Evolutionary conservation across 2,329 filamentous ascomycete species (phyloP).

Genomic region (Pseudocercospora macadamiae): DNA sequence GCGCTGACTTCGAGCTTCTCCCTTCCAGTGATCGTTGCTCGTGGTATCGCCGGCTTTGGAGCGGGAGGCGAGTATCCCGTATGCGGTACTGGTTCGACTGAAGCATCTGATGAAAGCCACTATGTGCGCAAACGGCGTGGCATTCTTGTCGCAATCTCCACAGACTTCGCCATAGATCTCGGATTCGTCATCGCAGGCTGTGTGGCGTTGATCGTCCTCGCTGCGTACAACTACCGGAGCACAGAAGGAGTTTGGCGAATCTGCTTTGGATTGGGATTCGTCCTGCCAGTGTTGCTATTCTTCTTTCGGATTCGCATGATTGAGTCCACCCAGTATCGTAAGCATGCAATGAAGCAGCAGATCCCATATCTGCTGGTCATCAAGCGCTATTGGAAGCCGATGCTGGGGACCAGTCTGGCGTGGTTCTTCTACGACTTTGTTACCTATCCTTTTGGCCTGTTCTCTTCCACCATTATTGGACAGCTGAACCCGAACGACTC

Average conservation of each 20-base stretch:
- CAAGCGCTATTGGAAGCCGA: constrained; percentile 71
- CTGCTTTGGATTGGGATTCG: constrained; percentile 73
- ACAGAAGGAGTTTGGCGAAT: constrained; percentile 78
- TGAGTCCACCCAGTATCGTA: constrained; percentile 75
- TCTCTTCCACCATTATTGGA: constrained; percentile 72
- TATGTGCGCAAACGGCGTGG: constrained; percentile 25
- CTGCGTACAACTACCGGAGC: constrained; percentile 51
- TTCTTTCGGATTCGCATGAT: constrained; percentile 67
- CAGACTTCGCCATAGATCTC: constrained; percentile 62
- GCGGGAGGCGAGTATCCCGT: constrained; percentile 42
- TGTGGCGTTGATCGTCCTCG: constrained; percentile 65
- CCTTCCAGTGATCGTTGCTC: constrained; percentile 53
- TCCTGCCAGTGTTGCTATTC: constrained; percentile 72
- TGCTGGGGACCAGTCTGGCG: constrained; percentile 69
- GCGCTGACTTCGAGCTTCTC: too few species aligned
- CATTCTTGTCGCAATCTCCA: constrained; percentile 27
- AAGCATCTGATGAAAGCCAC: constrained; percentile 24
- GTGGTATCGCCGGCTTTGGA: constrained; percentile 46
- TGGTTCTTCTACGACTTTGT: constrained; percentile 77
- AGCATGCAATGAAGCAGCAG: constrained; percentile 66
- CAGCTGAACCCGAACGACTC: constrained; percentile 62
- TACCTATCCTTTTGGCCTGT: constrained; percentile 74
- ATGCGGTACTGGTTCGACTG: constrained; percentile 21
- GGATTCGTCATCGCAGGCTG: constrained; percentile 81
- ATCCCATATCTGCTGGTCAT: constrained; percentile 55